Evolutionary conservation across 345 rosid species (phyloP).

Genomic region (Clausena lansium): DNA sequence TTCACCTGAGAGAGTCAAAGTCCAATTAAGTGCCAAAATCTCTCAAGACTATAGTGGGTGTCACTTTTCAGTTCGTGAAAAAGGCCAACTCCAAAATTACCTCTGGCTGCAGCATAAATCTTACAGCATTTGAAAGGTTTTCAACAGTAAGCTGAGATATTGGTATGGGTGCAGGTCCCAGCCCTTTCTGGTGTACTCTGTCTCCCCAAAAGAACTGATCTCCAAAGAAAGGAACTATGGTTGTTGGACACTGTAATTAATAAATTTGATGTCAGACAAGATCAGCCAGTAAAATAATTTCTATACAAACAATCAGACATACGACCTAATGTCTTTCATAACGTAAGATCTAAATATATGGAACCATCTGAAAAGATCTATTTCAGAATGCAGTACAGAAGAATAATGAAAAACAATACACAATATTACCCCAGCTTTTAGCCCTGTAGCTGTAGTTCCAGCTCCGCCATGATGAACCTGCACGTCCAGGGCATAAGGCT

Average conservation of each 20-base stretch:
- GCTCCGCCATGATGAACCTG: constrained; percentile 99
- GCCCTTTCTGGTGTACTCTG: constrained; percentile 58
- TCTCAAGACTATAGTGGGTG: too few species aligned
- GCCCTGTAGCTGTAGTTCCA: constrained; percentile 96
- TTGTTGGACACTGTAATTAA: constrained; percentile 83
- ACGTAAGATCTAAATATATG: background rate
- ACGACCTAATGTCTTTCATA: background rate
- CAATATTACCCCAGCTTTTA: constrained; percentile 82
- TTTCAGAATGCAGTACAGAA: constrained; percentile 3
- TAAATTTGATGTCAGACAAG: constrained; percentile 12
- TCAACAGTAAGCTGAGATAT: constrained; percentile 71
- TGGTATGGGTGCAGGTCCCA: constrained; percentile 88
- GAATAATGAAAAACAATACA: background rate
- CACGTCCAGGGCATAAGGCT: constrained; percentile 14
- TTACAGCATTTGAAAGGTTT: constrained; percentile 73
- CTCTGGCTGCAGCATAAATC: constrained; percentile 92
- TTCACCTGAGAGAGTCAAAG: constrained; percentile 53
- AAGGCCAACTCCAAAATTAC: constrained; percentile 33
- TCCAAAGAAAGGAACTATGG: constrained; percentile 94
- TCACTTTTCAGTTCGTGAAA: background rate
- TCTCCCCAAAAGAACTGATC: constrained; percentile 99
- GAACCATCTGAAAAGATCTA: background rate
- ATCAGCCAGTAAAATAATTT: constrained; percentile 2
- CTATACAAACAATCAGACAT: background rate
- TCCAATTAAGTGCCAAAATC: background rate